Evolutionary conservation across 179 eudicot genomes (phyloP).

Genomic region (Silene vulgaris): DNA sequence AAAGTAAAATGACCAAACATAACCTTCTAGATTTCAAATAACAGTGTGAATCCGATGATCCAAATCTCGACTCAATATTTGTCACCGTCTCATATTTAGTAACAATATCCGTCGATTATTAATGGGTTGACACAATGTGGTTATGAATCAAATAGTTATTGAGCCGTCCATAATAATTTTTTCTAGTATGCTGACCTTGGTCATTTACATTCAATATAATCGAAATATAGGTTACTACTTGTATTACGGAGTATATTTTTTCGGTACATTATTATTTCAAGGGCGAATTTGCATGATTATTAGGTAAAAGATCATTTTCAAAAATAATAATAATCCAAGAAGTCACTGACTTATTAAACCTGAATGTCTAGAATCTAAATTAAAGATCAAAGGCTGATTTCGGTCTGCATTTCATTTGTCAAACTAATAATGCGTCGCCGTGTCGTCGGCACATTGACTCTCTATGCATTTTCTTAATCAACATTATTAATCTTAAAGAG

Average conservation of each 20-base stretch:
- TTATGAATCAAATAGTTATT: too few species aligned
- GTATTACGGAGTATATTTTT: too few species aligned
- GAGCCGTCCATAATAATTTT: too few species aligned
- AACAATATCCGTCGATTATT: too few species aligned
- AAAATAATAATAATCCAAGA: conserved; percentile 3
- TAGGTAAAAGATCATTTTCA: conserved; percentile 11
- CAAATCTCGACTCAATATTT: background rate
- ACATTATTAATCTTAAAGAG: background rate
- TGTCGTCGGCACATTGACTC: background rate
- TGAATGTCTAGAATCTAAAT: background rate
- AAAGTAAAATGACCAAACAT: too few species aligned
- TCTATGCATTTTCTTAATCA: conserved; percentile 4
- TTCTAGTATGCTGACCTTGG: too few species aligned
- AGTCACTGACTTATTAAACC: background rate
- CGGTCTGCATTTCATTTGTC: conserved; percentile 5
- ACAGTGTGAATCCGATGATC: background rate
- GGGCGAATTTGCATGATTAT: background rate
- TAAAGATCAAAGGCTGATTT: background rate
- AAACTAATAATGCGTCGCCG: conserved; percentile 9
- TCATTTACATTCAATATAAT: background rate
- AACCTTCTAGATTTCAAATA: too few species aligned
- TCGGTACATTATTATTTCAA: background rate
- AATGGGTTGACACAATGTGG: background rate
- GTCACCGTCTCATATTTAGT: too few species aligned
- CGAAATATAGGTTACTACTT: too few species aligned